phyloP scores from a whole-genome alignment of 306 rosid species.

The Fagus sylvatica region DNA sequence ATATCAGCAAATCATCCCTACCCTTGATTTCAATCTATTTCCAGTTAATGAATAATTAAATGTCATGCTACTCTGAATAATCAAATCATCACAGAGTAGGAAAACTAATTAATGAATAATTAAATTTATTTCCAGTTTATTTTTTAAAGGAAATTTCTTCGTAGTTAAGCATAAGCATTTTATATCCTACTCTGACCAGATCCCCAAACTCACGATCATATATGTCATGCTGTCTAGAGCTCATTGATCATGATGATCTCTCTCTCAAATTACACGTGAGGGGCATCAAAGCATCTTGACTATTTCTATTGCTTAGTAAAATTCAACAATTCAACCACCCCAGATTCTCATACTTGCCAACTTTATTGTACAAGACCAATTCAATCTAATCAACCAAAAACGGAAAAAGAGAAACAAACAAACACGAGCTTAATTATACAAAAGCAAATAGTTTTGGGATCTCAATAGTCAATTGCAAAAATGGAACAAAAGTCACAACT shows the following conservation, averaged over 20 bases:
- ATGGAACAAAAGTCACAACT: conserved; percentile 31
- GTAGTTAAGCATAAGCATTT: too few relatives aligned
- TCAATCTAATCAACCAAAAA: too few relatives aligned
- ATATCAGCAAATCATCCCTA: too few relatives aligned
- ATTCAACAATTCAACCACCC: conserved; percentile 40
- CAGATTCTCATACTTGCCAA: conserved; percentile 7
- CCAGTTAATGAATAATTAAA: too few relatives aligned
- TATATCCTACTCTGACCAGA: background rate
- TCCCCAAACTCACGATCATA: background rate
- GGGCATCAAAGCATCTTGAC: conserved; percentile 35
- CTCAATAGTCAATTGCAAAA: background rate
- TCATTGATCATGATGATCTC: background rate
- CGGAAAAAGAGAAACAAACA: too few relatives aligned
- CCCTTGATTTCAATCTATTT: too few relatives aligned
- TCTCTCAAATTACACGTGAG: conserved; percentile 12
- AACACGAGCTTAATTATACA: background rate
- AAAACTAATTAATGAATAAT: too few relatives aligned
- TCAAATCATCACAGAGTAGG: too few relatives aligned
- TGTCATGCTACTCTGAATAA: too few relatives aligned
- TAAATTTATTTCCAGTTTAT: too few relatives aligned
- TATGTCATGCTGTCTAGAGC: conserved; percentile 5
- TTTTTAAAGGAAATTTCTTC: too few relatives aligned
- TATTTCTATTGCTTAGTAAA: background rate
- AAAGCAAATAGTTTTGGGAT: background rate
- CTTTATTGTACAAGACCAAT: conserved; percentile 11